Evolutionary conservation across 108 stramenopile genomes (phyloP).

Genomic region (Nitzschia palea): DNA sequence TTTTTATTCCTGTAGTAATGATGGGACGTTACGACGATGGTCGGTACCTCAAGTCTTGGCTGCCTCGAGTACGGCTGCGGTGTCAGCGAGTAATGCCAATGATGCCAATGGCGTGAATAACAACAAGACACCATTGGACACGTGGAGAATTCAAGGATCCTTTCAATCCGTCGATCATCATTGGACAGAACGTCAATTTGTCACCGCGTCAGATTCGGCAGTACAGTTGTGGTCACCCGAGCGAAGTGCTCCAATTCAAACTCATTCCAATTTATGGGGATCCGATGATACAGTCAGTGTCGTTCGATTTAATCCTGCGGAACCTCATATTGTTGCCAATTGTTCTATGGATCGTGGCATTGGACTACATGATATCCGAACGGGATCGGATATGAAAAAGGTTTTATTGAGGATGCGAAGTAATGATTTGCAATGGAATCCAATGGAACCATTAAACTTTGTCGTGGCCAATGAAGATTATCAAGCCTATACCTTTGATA

Average conservation of each 20-base stretch:
- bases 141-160: slow-evolving; percentile 54
- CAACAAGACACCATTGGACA: slow-evolving; percentile 27
- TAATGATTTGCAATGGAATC: slow-evolving; percentile 99
- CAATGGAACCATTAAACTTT: slow-evolving; percentile 98
- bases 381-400: slow-evolving; percentile 85
- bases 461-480: slow-evolving; percentile 96
- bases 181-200: slow-evolving; percentile 83
- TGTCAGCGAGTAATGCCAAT: not conserved
- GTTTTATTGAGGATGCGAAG: slow-evolving; percentile 89
- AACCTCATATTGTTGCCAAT: slow-evolving; percentile 88
- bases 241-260: slow-evolving; percentile 80
- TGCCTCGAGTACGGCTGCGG: not conserved
- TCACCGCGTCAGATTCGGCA: slow-evolving; percentile 88
- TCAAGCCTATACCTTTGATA: slow-evolving; percentile 97
- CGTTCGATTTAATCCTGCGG: slow-evolving; percentile 95
- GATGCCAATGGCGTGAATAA: slow-evolving; percentile 11
- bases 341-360: slow-evolving; percentile 91
- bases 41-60: slow-evolving; percentile 33
- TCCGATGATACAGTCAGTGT: slow-evolving; percentile 89
- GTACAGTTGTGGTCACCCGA: slow-evolving; percentile 92
- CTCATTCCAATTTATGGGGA: slow-evolving; percentile 86
- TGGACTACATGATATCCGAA: slow-evolving; percentile 92
- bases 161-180: slow-evolving; percentile 96
- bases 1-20: slow-evolving; percentile 93
- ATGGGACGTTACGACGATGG: slow-evolving; percentile 85